Percentiles rank a stretch among this genome's conserved stretches.
Conservation (phyloP, 2,329 filamentous ascomycete species). For the Aspergillus texensis region DNA sequence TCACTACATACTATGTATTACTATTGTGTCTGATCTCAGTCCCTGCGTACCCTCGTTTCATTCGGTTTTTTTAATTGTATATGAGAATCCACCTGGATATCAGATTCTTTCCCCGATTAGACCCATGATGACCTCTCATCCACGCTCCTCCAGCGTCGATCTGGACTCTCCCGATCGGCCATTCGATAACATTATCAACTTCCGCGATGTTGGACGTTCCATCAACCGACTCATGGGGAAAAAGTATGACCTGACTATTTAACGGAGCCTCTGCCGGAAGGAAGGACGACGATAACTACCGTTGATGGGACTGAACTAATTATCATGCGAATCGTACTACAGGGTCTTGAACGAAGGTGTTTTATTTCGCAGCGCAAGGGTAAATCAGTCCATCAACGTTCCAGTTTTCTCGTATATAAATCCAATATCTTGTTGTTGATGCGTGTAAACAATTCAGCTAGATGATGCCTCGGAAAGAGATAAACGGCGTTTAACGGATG, state of each 20-base stretch:
- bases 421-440: slow-evolving; percentile 7
- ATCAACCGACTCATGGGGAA: slow-evolving; percentile 63
- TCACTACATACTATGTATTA: background rate
- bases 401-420: background rate
- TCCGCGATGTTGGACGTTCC: slow-evolving; percentile 72
- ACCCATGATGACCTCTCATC: background rate
- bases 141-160: slow-evolving; percentile 27
- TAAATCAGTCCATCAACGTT: slow-evolving; percentile 41
- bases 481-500: slow-evolving; percentile 58
- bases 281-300: background rate
- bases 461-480: slow-evolving; percentile 74
- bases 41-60: background rate
- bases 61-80: background rate
- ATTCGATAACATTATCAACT: slow-evolving; percentile 69
- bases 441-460: slow-evolving; percentile 31
- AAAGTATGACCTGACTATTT: slow-evolving; percentile 47
- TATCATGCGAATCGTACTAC: background rate
- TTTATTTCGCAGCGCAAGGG: slow-evolving; percentile 70
- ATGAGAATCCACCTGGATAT: background rate
- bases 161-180: slow-evolving; percentile 37
- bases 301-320: background rate
- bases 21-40: background rate
- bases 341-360: slow-evolving; percentile 61
- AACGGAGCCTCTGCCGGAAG: background rate
- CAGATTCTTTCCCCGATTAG: background rate